Percentiles rank a stretch among this genome's conserved stretches.
Evolutionary conservation across 75 land plant species (phyloP).

Genomic region (Ceratopteris richardii): DNA sequence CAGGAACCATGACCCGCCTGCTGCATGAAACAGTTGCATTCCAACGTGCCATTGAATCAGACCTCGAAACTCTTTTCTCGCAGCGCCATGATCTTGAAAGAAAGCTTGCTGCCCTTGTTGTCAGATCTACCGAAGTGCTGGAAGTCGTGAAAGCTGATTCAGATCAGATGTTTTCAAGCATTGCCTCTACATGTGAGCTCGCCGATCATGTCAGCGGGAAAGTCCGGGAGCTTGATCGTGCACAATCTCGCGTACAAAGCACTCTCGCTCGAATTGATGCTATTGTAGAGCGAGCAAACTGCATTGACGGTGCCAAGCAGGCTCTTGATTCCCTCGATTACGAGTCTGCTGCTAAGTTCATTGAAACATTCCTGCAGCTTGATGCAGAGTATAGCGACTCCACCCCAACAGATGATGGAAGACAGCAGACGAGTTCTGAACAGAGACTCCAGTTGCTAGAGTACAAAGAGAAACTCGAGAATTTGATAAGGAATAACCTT

Average conservation of each 20-base stretch:
- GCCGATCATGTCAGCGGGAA: constrained; percentile 77
- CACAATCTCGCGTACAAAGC: constrained; percentile 66
- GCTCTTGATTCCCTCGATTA: constrained; percentile 57
- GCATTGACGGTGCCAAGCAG: constrained; percentile 60
- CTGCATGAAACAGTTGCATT: constrained; percentile 90
- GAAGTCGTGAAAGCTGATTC: constrained; percentile 62
- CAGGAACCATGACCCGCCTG: constrained; percentile 85
- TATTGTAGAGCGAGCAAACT: constrained; percentile 55
- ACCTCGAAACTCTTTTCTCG: constrained; percentile 59
- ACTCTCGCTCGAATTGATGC: constrained; percentile 66
- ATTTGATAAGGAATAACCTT: constrained; percentile 43
- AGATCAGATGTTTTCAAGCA: constrained; percentile 54
- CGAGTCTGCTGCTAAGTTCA: constrained; percentile 58
- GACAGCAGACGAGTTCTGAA: constrained; percentile 24
- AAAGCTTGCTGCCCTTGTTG: constrained; percentile 46
- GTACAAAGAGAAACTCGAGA: constrained; percentile 59
- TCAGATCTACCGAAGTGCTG: constrained; percentile 47
- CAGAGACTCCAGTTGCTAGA: constrained; percentile 58
- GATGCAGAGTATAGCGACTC: constrained; percentile 46
- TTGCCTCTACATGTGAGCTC: constrained; percentile 54
- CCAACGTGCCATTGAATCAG: constrained; percentile 67
- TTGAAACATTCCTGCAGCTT: constrained; percentile 55
- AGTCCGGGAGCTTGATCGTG: constrained; percentile 84
- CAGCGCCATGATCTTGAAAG: constrained; percentile 75
- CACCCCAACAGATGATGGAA: constrained; percentile 7